Evolutionary conservation across 208 protist genomes (phyloP).

Genomic region (Crithidia thermophila): DNA sequence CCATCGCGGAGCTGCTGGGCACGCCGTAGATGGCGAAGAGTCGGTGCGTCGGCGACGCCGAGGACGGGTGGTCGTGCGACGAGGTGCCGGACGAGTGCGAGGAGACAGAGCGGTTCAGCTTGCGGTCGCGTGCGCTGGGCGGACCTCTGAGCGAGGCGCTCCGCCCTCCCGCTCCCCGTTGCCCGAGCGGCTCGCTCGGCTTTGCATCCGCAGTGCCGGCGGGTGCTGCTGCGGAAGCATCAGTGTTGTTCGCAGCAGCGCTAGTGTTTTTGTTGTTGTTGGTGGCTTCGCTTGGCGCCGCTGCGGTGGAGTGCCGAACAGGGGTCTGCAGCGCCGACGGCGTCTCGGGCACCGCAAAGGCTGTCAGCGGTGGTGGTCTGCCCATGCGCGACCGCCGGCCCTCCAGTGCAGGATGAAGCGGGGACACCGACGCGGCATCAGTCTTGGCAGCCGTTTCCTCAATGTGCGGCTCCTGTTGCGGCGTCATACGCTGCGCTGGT

Average conservation of each 20-base stretch:
- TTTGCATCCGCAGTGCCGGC: background rate
- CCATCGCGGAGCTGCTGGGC: conserved; percentile 6
- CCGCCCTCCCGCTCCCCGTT: too few relatives aligned
- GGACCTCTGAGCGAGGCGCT: background rate
- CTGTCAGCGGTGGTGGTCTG: conserved; percentile 19
- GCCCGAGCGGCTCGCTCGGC: background rate
- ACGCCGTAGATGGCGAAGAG: conserved; percentile 17
- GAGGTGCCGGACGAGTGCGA: conserved; percentile 3
- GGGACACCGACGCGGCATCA: background rate
- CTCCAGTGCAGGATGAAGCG: background rate
- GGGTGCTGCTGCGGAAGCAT: too few relatives aligned
- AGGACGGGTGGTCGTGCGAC: conserved; percentile 1
- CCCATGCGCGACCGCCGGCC: background rate
- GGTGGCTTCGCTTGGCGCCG: background rate
- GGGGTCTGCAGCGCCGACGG: background rate
- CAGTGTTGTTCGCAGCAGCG: too few relatives aligned
- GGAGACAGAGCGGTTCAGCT: conserved; percentile 11
- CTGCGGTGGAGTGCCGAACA: background rate
- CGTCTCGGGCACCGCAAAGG: conserved; percentile 1
- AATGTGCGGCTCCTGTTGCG: too few relatives aligned
- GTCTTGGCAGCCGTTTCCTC: background rate
- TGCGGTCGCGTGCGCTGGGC: background rate
- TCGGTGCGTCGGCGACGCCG: conserved; percentile 9
- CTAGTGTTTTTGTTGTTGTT: too few relatives aligned
- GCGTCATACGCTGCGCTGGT: too few relatives aligned